phyloP scores from a whole-genome alignment of 306 rosid genomes.

The Gillenia trifoliata region DNA sequence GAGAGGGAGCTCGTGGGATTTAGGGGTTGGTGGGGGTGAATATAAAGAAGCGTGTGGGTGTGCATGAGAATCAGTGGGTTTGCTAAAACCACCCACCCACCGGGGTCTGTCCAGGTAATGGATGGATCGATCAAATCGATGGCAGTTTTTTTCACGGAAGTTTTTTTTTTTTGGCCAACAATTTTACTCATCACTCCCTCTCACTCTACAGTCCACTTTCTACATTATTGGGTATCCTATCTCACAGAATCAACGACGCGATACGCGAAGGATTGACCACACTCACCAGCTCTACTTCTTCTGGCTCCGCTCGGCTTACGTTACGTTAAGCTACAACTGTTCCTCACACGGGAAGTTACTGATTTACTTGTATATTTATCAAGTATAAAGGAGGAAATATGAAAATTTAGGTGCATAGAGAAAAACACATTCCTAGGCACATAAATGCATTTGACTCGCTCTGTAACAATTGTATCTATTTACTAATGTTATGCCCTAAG shows the following conservation, averaged over 20 bases:
- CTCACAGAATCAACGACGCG: too few relatives aligned
- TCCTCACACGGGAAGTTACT: too few relatives aligned
- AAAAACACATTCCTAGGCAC: too few relatives aligned
- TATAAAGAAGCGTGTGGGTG: conserved; percentile 34
- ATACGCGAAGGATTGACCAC: too few relatives aligned
- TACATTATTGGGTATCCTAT: neutral
- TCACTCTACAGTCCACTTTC: neutral
- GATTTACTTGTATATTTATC: too few relatives aligned
- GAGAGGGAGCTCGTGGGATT: conserved; percentile 20
- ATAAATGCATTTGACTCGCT: too few relatives aligned
- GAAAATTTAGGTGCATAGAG: too few relatives aligned
- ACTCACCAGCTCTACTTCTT: neutral
- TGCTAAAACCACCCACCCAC: conserved; percentile 22
- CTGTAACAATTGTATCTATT: too few relatives aligned
- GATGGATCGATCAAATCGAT: neutral
- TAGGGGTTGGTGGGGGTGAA: conserved; percentile 28
- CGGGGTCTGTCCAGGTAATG: neutral
- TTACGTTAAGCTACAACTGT: too few relatives aligned
- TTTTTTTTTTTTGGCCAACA: neutral
- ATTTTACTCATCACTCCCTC: neutral
- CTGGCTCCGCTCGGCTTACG: too few relatives aligned
- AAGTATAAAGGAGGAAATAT: too few relatives aligned
- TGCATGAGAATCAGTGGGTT: conserved; percentile 43
- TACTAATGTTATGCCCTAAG: too few relatives aligned
- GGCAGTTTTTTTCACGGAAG: conserved; percentile 12